Percentiles rank a stretch among this genome's conserved stretches.
Evolutionary conservation across 805 yeast genomes (phyloP).

Genomic region (Candida quercuum): DNA sequence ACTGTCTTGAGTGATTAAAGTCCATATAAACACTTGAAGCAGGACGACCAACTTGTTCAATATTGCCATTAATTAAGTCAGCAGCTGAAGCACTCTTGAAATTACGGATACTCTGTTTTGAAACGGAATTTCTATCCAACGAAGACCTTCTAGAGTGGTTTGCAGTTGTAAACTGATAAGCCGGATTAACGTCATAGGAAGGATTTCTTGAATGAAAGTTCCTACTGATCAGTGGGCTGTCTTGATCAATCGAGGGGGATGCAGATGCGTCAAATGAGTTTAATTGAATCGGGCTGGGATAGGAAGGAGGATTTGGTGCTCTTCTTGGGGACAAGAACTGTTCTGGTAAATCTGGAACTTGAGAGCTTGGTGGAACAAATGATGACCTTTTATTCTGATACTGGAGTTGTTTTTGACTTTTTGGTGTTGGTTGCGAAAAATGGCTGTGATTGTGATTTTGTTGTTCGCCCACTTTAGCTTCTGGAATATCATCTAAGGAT

Average conservation of each 20-base stretch:
- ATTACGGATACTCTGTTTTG: conserved; percentile 14
- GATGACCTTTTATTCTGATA: no score
- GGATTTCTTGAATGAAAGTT: conserved; percentile 23
- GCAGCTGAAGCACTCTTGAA: conserved; percentile 19
- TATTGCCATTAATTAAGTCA: conserved; percentile 28
- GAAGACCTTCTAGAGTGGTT: conserved; percentile 13
- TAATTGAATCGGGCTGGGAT: conserved; percentile 37
- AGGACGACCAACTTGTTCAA: conserved; percentile 29
- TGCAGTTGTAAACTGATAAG: conserved; percentile 4
- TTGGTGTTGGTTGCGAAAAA: not conserved
- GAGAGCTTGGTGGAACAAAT: conserved; percentile 16
- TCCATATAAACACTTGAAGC: conserved; percentile 49
- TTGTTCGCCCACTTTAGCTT: no score
- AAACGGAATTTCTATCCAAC: conserved; percentile 9
- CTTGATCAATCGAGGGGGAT: no score
- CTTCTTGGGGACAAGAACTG: conserved; percentile 62
- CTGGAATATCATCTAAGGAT: conserved; percentile 41
- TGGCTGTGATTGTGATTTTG: no score
- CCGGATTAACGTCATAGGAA: conserved; percentile 18
- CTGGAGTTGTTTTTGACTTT: conserved; percentile 5
- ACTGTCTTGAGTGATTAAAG: conserved; percentile 28
- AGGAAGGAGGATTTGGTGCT: conserved; percentile 65
- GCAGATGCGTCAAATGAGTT: no score
- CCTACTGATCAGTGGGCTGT: conserved; percentile 8
- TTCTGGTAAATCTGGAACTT: conserved; percentile 19